Base-by-base conservation (phyloP, 768 basidiomycete genomes). In the Asterophora lycoperdoides region DNA sequence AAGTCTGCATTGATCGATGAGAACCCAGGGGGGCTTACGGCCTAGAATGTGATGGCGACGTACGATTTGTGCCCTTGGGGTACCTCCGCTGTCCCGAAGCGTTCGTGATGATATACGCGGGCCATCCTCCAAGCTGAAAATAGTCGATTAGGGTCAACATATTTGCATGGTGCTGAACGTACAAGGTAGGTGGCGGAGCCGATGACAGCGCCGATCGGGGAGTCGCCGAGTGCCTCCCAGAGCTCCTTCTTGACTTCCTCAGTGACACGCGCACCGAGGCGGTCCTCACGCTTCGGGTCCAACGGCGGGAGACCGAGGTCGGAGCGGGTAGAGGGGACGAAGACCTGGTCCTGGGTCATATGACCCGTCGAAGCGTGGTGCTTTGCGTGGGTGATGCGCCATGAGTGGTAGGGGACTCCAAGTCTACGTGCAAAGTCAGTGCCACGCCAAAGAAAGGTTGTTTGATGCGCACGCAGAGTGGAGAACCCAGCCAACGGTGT, bases 291-390 rank as follows among this genome's bases (percentile, higher is more conserved):
- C n/a, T 78, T 71, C 9, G 82, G 77, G 60, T 93, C 74, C 56
- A 92, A 74, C 36, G 77, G 64, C 29, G 84, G 83, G 20, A 84
- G 72, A 36, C 83, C 80, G 17, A 79, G 67, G 32, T 88, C 72
- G 11, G 84, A 83, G 39, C 93, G 86, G n/a, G 95, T 94, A 57
- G 78, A 69, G 42, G 95, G 95, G 3, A 98, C 93, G 59, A 91
- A 96, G 51, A 97, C 95, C 64, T 98, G 93, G 58, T 97, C 95
- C 56, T 93, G 84, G 26, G 87, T 89, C 80, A 96, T 80, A 68
- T 97, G 94, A 11, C 78, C 89, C 4, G 93, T 96, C 0, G 88
- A 85, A 14, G 95, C 95, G 66, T 99, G 95, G 68, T 99, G 95
- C 67, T 93, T 90, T 19, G 80, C 91, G 65, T 97, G 95, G 3